These are phyloP conservation scores for Trichoderma sp. DNA, from an alignment of 2,329 filamentous ascomycete genomes.

Conservation along the genomic window DNA sequence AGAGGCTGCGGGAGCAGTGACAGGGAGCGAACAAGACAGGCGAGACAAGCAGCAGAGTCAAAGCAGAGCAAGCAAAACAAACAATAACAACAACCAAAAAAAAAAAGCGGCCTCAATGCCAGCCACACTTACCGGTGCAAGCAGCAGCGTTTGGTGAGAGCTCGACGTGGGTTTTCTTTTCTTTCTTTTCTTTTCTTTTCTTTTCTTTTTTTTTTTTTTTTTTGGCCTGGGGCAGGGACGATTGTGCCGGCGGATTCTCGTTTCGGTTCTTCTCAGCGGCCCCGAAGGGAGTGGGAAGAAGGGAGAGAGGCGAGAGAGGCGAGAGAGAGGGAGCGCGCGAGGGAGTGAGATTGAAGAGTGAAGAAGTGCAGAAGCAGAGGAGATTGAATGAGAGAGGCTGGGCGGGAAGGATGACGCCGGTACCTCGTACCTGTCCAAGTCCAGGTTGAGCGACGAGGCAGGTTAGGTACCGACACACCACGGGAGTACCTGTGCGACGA, in stretches of 20 bases:
- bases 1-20: slow-evolving; percentile 3
- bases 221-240: not conserved
- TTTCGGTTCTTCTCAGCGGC: slow-evolving; percentile 14
- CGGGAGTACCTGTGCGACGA: not conserved
- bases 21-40: not conserved
- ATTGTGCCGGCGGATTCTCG: not conserved
- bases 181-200: no score
- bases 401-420: slow-evolving; percentile 12
- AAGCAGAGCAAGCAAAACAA: not conserved
- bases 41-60: not conserved
- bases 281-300: slow-evolving; percentile 5
- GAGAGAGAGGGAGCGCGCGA: slow-evolving; percentile 1
- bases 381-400: slow-evolving; percentile 12
- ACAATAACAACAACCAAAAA: not conserved
- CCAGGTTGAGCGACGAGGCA: not conserved
- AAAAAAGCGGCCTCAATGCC: not conserved
- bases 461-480: not conserved
- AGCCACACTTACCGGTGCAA: slow-evolving; percentile 2
- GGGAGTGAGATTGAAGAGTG: slow-evolving; percentile 14
- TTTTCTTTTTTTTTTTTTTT: no score
- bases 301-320: not conserved
- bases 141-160: not conserved
- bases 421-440: not conserved
- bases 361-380: slow-evolving; percentile 3
- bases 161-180: not conserved